Percentiles rank a stretch among this genome's conserved stretches.
These are phyloP conservation scores for Sphagnum tenellum DNA, from an alignment of 225 moss, liverwort and hornwort species.

Conservation along the genomic window DNA sequence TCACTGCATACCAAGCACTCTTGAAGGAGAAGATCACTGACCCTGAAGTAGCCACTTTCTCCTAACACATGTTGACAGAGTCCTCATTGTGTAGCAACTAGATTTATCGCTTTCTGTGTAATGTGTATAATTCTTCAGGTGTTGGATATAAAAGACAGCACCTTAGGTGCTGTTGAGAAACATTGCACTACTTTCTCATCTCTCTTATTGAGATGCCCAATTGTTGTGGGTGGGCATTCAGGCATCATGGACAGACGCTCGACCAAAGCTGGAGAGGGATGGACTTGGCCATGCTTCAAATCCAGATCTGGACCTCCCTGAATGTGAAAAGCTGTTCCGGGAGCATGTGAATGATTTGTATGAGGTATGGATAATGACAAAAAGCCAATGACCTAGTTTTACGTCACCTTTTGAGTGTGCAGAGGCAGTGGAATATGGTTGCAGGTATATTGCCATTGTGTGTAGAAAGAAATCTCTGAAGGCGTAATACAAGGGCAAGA, in stretches of 20 bases:
- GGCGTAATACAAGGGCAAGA: too few relatives aligned
- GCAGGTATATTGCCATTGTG: not conserved
- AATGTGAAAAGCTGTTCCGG: slow-evolving; percentile 65
- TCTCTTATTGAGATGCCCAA: too few relatives aligned
- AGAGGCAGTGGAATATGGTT: not conserved
- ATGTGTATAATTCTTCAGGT: too few relatives aligned
- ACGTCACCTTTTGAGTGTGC: not conserved
- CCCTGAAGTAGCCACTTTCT: slow-evolving; percentile 41
- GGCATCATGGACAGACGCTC: slow-evolving; percentile 77
- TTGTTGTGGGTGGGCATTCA: slow-evolving; percentile 10
- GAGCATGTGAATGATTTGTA: slow-evolving; percentile 66
- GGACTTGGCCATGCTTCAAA: slow-evolving; percentile 69
- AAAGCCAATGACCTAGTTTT: not conserved
- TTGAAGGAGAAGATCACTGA: slow-evolving; percentile 80
- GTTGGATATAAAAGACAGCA: too few relatives aligned
- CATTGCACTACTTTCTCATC: too few relatives aligned
- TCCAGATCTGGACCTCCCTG: slow-evolving; percentile 60
- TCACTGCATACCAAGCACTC: slow-evolving; percentile 73
- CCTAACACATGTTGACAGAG: not conserved
- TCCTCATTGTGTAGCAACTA: too few relatives aligned
- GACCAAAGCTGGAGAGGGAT: slow-evolving; percentile 80
- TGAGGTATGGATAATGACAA: slow-evolving; percentile 30
- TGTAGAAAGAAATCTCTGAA: too few relatives aligned
- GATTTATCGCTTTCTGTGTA: too few relatives aligned
- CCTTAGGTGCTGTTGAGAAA: too few relatives aligned